phyloP scores from a whole-genome alignment of 139 green algal genomes.

The Spirogloea muscicola region DNA sequence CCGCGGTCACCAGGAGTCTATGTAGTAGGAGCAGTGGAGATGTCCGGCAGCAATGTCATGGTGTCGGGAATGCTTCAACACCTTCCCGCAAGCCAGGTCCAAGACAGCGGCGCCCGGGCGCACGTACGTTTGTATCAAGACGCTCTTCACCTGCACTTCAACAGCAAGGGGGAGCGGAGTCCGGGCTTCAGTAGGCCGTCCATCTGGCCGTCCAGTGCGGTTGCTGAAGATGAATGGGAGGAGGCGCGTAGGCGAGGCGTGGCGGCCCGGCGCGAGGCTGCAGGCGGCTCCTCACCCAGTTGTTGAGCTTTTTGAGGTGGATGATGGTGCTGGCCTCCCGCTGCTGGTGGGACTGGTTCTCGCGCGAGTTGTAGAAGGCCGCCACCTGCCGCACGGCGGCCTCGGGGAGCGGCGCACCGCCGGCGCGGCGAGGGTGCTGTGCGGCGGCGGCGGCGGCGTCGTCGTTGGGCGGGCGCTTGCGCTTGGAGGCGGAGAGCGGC shows the following conservation, averaged over 20 bases:
- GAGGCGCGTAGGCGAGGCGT: not conserved
- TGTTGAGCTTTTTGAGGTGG: constrained; percentile 51
- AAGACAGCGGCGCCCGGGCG: constrained; percentile 33
- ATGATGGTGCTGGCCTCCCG: constrained; percentile 43
- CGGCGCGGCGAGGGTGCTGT: too few relatives aligned
- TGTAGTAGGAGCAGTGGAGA: too few relatives aligned
- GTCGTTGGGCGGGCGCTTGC: too few relatives aligned
- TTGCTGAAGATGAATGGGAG: not conserved
- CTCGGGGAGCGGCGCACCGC: too few relatives aligned
- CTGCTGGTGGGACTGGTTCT: constrained; percentile 28
- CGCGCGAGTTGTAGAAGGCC: constrained; percentile 30
- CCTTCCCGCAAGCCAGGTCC: constrained; percentile 52
- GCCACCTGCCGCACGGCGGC: constrained; percentile 30
- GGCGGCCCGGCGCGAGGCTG: not conserved
- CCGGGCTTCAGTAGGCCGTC: too few relatives aligned
- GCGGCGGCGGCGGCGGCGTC: too few relatives aligned
- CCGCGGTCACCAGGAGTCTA: too few relatives aligned
- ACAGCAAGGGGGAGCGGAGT: not conserved
- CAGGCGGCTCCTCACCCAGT: too few relatives aligned
- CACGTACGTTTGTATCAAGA: constrained; percentile 34
- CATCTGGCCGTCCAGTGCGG: too few relatives aligned
- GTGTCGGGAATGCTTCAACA: too few relatives aligned
- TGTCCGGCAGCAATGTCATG: too few relatives aligned
- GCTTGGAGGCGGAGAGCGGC: too few relatives aligned
- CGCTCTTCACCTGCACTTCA: constrained; percentile 25